A percentile compares a stretch with the other conserved stretches of the same genome.
These are phyloP conservation scores for Colletotrichum falcatum DNA, from an alignment of 2,329 filamentous ascomycete species.

Conservation along the genomic window DNA sequence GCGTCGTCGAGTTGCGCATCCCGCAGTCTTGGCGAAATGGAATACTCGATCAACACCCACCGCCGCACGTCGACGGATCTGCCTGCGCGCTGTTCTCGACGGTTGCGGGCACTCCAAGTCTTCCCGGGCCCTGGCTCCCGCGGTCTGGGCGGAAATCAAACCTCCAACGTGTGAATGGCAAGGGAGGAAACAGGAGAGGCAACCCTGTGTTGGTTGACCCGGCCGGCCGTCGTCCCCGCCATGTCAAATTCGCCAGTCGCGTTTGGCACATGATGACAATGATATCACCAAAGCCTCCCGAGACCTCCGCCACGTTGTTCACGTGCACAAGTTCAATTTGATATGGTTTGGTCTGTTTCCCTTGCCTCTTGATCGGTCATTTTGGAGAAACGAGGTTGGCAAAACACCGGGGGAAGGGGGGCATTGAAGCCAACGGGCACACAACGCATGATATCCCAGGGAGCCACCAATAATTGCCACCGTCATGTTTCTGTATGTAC, in stretches of 20 bases:
- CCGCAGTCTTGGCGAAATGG: slow-evolving; percentile 13
- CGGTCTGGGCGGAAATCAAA: not conserved
- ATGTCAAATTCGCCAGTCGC: not conserved
- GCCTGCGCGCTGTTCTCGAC: not conserved
- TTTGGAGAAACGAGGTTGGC: no score
- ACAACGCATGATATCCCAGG: not conserved
- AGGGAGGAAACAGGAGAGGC: not conserved
- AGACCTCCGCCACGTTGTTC: no score
- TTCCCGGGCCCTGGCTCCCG: not conserved
- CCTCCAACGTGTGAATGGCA: not conserved
- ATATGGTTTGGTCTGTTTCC: no score
- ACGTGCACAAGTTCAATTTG: no score
- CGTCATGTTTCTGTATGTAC: no score
- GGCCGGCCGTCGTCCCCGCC: not conserved
- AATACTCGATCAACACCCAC: not conserved
- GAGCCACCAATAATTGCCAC: not conserved
- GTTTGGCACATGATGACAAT: no score
- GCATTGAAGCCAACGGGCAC: not conserved
- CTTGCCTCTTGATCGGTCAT: no score
- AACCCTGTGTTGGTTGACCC: not conserved
- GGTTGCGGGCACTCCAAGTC: not conserved
- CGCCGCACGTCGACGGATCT: slow-evolving; percentile 18
- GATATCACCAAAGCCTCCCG: no score
- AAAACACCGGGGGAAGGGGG: no score
- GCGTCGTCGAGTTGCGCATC: slow-evolving; percentile 6